Conservation (phyloP, 768 basidiomycete genomes). For the Megacollybia marginata region DNA sequence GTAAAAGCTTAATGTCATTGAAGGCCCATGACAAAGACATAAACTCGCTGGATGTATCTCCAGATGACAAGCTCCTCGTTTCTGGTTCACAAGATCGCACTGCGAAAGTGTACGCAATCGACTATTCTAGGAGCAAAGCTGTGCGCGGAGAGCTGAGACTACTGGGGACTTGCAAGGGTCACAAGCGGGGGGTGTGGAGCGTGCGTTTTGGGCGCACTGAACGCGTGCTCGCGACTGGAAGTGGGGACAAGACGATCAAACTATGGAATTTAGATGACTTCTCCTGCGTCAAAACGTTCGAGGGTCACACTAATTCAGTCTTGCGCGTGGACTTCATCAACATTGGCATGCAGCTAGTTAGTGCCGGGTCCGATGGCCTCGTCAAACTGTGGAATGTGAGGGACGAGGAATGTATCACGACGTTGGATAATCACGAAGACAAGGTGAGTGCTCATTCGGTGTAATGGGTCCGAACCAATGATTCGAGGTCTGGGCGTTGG, state of each 20-base stretch:
- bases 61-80: conserved; percentile 80
- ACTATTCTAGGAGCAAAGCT: conserved; percentile 39
- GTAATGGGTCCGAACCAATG: neutral
- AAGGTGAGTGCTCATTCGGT: conserved; percentile 49
- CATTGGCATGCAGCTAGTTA: conserved; percentile 77
- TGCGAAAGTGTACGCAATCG: conserved; percentile 82
- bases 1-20: conserved; percentile 75
- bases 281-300: conserved; percentile 91
- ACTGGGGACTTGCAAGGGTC: conserved; percentile 87
- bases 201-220: conserved; percentile 84
- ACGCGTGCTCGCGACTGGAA: conserved; percentile 83
- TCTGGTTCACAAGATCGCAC: conserved; percentile 96
- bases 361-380: conserved; percentile 87
- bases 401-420: conserved; percentile 80
- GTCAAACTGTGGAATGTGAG: conserved; percentile 93
- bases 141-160: conserved; percentile 66
- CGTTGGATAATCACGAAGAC: conserved; percentile 96
- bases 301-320: conserved; percentile 97
- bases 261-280: conserved; percentile 94
- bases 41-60: conserved; percentile 89
- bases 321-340: conserved; percentile 88
- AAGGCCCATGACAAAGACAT: conserved; percentile 99
- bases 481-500: conserved; percentile 92
- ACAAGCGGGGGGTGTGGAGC: conserved; percentile 94
- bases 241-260: conserved; percentile 91